phyloP scores from a whole-genome alignment of 331 rosid genomes.

The Malus hybrid region DNA sequence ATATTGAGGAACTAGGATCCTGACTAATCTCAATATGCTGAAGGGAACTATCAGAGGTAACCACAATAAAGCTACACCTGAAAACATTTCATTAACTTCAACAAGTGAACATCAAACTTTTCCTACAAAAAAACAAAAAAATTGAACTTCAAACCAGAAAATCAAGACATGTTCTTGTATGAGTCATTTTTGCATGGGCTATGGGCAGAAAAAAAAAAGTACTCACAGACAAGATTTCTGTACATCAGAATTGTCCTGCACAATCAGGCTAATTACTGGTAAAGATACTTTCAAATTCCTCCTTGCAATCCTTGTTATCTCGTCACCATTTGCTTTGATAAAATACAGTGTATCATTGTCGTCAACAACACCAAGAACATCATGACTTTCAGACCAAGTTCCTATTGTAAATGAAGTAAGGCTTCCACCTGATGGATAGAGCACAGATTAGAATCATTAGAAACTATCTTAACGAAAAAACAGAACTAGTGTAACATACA shows the following conservation, averaged over 20 bases:
- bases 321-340: slow-evolving; percentile 70
- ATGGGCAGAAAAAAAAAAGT: neutral
- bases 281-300: slow-evolving; percentile 58
- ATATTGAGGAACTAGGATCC: slow-evolving; percentile 48
- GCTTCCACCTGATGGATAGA: slow-evolving; percentile 43
- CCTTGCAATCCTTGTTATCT: slow-evolving; percentile 51
- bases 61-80: slow-evolving; percentile 69
- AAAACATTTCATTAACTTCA: slow-evolving; percentile 30
- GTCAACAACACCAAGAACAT: slow-evolving; percentile 79
- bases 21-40: slow-evolving; percentile 63
- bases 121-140: too few relatives aligned
- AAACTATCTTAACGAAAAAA: neutral
- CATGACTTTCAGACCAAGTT: slow-evolving; percentile 80
- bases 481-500: neutral
- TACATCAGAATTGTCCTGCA: slow-evolving; percentile 30
- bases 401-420: slow-evolving; percentile 72
- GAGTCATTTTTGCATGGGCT: slow-evolving; percentile 4
- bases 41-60: slow-evolving; percentile 75
- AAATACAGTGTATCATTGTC: slow-evolving; percentile 65
- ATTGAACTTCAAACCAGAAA: slow-evolving; percentile 3
- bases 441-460: slow-evolving; percentile 17
- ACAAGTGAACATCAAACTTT: neutral
- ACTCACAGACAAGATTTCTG: slow-evolving; percentile 61
- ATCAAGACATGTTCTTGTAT: slow-evolving; percentile 3
- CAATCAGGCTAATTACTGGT: slow-evolving; percentile 54